phyloP scores from a whole-genome alignment of 495 filamentous ascomycete species.

The Penicillium samsonianum region DNA sequence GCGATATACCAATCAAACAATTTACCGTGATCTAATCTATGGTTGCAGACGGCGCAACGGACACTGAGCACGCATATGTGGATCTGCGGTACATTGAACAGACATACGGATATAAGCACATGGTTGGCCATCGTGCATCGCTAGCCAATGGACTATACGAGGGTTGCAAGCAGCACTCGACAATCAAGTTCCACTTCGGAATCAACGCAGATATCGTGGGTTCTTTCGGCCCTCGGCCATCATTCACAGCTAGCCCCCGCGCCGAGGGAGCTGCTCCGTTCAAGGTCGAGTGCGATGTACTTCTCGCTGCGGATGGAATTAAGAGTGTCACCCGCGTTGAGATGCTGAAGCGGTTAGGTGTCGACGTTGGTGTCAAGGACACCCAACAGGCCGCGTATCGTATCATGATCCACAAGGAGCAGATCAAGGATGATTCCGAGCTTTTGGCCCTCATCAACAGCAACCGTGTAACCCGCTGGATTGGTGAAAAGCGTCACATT shows the following conservation, averaged over 20 bases:
- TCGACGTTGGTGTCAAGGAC: constrained; percentile 62
- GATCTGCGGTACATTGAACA: constrained; percentile 64
- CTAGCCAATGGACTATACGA: constrained; percentile 69
- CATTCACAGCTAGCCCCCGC: constrained; percentile 58
- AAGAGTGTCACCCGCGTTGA: constrained; percentile 63
- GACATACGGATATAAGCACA: constrained; percentile 73
- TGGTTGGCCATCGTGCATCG: constrained; percentile 74
- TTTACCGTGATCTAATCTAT: background rate
- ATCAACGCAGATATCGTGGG: constrained; percentile 53
- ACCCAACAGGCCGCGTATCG: constrained; percentile 81
- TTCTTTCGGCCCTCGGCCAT: constrained; percentile 56
- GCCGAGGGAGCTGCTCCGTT: constrained; percentile 50
- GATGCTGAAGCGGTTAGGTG: constrained; percentile 59
- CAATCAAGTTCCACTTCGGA: constrained; percentile 71
- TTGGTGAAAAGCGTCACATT: constrained; percentile 75
- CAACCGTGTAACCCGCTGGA: constrained; percentile 74
- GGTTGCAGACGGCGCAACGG: constrained; percentile 62
- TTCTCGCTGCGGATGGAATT: constrained; percentile 74
- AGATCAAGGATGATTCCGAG: constrained; percentile 67
- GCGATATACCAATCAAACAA: background rate
- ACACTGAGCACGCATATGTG: constrained; percentile 69
- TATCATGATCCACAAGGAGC: constrained; percentile 72
- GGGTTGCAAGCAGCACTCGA: constrained; percentile 61
- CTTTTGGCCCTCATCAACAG: constrained; percentile 66
- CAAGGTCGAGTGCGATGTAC: constrained; percentile 61